Evolutionary conservation across 116 monocot genomes (phyloP), one percentile per base, ranked within the genome.

Genomic region (Papilionanthe hybrid): DNA sequence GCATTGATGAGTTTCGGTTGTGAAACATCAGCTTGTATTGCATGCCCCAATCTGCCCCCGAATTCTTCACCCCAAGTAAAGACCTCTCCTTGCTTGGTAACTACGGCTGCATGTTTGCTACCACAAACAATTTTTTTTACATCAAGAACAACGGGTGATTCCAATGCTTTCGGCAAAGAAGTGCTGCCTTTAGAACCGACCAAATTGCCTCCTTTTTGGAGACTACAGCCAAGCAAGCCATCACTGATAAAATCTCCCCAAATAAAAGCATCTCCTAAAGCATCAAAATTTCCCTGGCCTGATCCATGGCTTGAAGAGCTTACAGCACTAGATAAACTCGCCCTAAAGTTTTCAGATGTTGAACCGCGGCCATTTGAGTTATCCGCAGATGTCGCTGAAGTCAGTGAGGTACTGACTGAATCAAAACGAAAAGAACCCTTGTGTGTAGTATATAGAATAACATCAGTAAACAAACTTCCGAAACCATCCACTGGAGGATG

Each of bases 251-350:
- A 86, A 86, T 99, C 92, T 10, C 95, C 99, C 99, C 99, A 99
- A 18, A 95, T 83, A 74, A 87, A 91, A 71, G 94, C 93, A 88
- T 95, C 99, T 42, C 90, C 92, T 75, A 95, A 79, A 19, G 88
- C 84, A 88, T 95, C 99, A 89, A 87, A 90, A 80, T 95, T 95
- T 27, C 92, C 92, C 78, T 80, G 87, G 50, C 83, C 80, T 53
- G 95, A 99, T 77, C 99, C 93, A 83, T 91, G 95, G 58, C 93
- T 99, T 22, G 95, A 99, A 80, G 95, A 95, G 79, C 95, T 95
- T 63, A 92, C 90, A 19, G 93, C 99, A 88, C 99, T 99, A 77
- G 99, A 95, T 22, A 91, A 72, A 76, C 99, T 99, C 72, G 92
- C 84, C 83, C 99, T 91, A 80, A 90, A 80, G 75, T 81, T 82